These are phyloP conservation scores for Jaltomata sinuosa DNA, from an alignment of 257 asterid species.

Conservation along the genomic window DNA sequence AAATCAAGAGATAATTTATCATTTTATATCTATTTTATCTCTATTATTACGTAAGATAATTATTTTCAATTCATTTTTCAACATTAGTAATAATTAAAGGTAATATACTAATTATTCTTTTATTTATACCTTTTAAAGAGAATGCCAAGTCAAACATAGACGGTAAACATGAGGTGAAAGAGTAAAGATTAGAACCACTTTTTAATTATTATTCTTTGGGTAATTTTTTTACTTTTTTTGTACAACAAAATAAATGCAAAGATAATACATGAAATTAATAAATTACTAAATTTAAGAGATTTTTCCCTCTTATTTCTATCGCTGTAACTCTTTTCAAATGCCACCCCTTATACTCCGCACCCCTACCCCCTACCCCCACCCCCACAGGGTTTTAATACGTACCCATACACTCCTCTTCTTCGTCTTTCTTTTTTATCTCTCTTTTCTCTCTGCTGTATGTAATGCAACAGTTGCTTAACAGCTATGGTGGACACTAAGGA, in stretches of 20 bases:
- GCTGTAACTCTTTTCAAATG: slow-evolving; percentile 23
- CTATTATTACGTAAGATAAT: background rate
- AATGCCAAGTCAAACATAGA: background rate
- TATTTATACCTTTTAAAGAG: too few species aligned
- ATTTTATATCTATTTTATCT: background rate
- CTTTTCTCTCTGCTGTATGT: background rate
- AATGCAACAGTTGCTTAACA: slow-evolving; percentile 8
- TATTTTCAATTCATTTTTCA: background rate
- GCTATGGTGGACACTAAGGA: background rate
- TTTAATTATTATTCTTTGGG: background rate
- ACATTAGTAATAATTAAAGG: background rate
- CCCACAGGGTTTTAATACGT: background rate
- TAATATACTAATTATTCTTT: too few species aligned
- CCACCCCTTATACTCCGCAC: background rate
- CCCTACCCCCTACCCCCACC: background rate
- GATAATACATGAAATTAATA: slow-evolving; percentile 1
- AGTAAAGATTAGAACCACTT: background rate
- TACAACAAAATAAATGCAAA: background rate
- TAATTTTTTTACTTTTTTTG: background rate
- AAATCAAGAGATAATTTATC: background rate
- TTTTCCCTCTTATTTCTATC: slow-evolving; percentile 36
- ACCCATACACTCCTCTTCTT: background rate
- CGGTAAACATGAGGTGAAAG: background rate
- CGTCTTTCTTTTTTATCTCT: background rate
- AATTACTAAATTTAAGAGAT: slow-evolving; percentile 5